Evolutionary conservation across 345 rosid genomes (phyloP).

Genomic region (Kandelia obovata): DNA sequence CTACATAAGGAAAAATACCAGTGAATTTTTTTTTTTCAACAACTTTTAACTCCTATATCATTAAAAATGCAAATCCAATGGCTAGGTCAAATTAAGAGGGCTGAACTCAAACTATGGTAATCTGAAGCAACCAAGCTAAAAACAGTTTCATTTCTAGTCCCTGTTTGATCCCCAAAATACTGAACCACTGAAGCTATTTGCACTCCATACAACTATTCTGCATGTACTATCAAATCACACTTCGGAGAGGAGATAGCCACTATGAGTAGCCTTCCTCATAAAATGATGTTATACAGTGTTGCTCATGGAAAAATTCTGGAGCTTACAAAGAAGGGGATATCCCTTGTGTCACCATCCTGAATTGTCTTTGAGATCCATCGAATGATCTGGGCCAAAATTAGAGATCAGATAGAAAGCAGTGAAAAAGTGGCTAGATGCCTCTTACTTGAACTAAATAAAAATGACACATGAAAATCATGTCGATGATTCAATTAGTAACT

Average conservation of each 20-base stretch:
- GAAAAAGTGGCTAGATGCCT: not conserved
- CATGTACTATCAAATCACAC: not conserved
- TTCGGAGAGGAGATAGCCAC: not conserved
- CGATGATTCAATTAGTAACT: too few relatives aligned
- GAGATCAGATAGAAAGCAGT: constrained; percentile 2
- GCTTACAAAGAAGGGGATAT: constrained; percentile 80
- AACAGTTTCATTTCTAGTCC: not conserved
- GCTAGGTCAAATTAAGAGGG: not conserved
- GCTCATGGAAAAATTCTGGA: constrained; percentile 1
- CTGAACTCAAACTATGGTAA: too few relatives aligned
- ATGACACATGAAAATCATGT: not conserved
- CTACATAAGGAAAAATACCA: too few relatives aligned
- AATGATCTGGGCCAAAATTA: constrained; percentile 49
- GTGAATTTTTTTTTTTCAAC: too few relatives aligned
- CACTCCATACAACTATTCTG: too few relatives aligned
- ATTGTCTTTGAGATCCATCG: constrained; percentile 73
- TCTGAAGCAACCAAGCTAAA: too few relatives aligned
- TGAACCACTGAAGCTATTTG: not conserved
- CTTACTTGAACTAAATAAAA: not conserved
- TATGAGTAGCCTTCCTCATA: not conserved
- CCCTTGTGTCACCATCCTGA: constrained; percentile 76
- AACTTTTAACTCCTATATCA: not conserved
- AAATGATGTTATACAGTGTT: not conserved
- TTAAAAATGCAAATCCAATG: not conserved
- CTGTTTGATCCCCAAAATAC: not conserved